Conservation (phyloP, 768 basidiomycete genomes). For the Dendrothele bispora region DNA sequence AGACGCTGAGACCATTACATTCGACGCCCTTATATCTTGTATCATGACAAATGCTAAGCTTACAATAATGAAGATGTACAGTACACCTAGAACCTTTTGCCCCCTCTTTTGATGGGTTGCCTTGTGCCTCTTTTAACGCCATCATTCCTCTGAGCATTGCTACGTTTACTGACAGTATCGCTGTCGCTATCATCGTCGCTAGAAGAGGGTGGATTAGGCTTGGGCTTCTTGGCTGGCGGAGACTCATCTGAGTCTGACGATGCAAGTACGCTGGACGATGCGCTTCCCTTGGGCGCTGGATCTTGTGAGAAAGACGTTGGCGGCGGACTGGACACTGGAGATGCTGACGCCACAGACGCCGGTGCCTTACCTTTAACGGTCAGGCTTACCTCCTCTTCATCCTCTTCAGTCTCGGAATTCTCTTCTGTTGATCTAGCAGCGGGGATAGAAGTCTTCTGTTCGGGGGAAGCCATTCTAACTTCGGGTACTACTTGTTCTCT, state of each 20-base stretch:
- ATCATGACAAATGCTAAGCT: not conserved
- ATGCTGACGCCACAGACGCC: not conserved
- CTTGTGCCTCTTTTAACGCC: constrained; percentile 50
- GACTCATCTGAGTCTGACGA: constrained; percentile 53
- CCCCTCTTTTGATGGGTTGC: constrained; percentile 77
- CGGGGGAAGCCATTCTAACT: not conserved
- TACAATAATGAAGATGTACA: not conserved
- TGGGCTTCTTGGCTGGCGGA: constrained; percentile 54
- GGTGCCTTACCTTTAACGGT: constrained; percentile 12
- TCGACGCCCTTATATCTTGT: not conserved
- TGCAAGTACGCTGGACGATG: constrained; percentile 20
- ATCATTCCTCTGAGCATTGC: constrained; percentile 37
- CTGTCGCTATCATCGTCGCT: constrained; percentile 60
- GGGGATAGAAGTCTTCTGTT: not conserved
- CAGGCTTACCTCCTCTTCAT: constrained; percentile 5
- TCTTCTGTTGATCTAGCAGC: not conserved
- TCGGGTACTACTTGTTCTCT: not conserved
- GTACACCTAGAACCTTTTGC: constrained; percentile 67
- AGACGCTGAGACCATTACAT: not conserved
- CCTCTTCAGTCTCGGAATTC: constrained; percentile 29
- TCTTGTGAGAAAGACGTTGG: constrained; percentile 10
- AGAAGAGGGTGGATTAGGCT: constrained; percentile 31
- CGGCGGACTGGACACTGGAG: constrained; percentile 8
- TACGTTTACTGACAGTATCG: constrained; percentile 41
- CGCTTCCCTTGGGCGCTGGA: constrained; percentile 16